phyloP scores from a whole-genome alignment of 805 yeast genomes.

The Millerozyma acaciae region DNA sequence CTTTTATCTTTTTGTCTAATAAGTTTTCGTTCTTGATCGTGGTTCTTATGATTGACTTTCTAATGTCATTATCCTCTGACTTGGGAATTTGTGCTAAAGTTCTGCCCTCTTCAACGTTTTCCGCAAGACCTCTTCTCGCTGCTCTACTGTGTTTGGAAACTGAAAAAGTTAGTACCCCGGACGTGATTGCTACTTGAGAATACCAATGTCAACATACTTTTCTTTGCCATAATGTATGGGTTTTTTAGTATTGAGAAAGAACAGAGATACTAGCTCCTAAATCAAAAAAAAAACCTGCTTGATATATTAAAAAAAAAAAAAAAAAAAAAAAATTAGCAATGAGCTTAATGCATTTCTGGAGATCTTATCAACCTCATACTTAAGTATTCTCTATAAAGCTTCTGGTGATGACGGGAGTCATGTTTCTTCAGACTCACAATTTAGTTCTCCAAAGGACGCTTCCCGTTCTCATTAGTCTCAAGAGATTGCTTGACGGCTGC shows the following conservation, averaged over 20 bases:
- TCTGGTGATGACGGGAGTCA: too few relatives aligned
- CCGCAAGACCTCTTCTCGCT: constrained; percentile 62
- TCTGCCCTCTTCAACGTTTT: constrained; percentile 43
- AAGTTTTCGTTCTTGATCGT: constrained; percentile 63
- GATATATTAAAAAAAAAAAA: not conserved
- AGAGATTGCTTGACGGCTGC: constrained; percentile 20
- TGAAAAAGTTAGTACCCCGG: constrained; percentile 13
- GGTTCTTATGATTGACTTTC: constrained; percentile 63
- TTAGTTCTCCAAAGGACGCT: constrained; percentile 18
- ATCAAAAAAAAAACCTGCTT: too few relatives aligned
- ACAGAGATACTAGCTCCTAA: constrained; percentile 4
- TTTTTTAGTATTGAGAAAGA: not conserved
- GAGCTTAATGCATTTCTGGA: not conserved
- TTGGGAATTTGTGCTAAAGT: constrained; percentile 53
- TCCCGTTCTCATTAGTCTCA: constrained; percentile 31
- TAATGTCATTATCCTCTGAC: constrained; percentile 54
- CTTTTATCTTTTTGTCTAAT: constrained; percentile 52
- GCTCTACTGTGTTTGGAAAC: constrained; percentile 72
- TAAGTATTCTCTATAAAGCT: too few relatives aligned
- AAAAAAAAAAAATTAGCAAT: constrained; percentile 4
- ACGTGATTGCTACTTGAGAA: too few relatives aligned
- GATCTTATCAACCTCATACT: too few relatives aligned
- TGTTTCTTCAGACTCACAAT: too few relatives aligned
- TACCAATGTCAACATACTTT: constrained; percentile 34
- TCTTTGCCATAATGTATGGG: constrained; percentile 31